These are phyloP conservation scores for Gracilariopsis chorda DNA, from an alignment of 23 red algal genomes.

Conservation along the genomic window DNA sequence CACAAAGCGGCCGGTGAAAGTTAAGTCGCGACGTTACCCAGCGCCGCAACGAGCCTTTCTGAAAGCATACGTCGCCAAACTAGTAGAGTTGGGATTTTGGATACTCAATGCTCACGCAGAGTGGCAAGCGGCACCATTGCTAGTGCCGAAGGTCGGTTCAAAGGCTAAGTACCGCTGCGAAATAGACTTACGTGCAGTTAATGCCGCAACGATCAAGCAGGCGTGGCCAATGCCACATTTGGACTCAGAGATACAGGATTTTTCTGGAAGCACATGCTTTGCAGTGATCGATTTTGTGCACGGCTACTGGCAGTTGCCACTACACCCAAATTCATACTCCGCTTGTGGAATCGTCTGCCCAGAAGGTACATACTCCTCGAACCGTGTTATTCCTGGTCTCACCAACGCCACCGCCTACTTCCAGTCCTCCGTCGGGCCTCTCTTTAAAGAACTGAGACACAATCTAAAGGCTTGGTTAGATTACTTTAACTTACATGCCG, in stretches of 20 bases:
- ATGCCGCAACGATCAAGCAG: slow-evolving; percentile 9
- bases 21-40: slow-evolving; percentile 20
- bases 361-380: neutral
- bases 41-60: slow-evolving; percentile 28
- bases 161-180: neutral
- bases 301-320: slow-evolving; percentile 48
- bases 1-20: slow-evolving; percentile 11
- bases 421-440: slow-evolving; percentile 1
- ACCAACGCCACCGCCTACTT: slow-evolving; percentile 26
- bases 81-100: slow-evolving; percentile 9
- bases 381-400: slow-evolving; percentile 2
- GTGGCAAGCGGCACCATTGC: slow-evolving; percentile 39
- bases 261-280: slow-evolving; percentile 6
- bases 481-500: slow-evolving; percentile 1
- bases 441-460: neutral
- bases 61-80: slow-evolving; percentile 2
- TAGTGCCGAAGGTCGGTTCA: slow-evolving; percentile 20
- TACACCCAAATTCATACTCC: neutral
- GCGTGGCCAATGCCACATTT: slow-evolving; percentile 53
- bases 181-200: slow-evolving; percentile 42
- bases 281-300: neutral
- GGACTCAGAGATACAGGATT: slow-evolving; percentile 33
- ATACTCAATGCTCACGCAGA: neutral
- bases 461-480: slow-evolving; percentile 50
- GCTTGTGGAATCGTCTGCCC: slow-evolving; percentile 9